Percentiles rank a stretch among this genome's conserved stretches.
These are phyloP conservation scores for Globisporangium paroecandrum DNA, from an alignment of 352 stramenopile species.

Conservation along the genomic window DNA sequence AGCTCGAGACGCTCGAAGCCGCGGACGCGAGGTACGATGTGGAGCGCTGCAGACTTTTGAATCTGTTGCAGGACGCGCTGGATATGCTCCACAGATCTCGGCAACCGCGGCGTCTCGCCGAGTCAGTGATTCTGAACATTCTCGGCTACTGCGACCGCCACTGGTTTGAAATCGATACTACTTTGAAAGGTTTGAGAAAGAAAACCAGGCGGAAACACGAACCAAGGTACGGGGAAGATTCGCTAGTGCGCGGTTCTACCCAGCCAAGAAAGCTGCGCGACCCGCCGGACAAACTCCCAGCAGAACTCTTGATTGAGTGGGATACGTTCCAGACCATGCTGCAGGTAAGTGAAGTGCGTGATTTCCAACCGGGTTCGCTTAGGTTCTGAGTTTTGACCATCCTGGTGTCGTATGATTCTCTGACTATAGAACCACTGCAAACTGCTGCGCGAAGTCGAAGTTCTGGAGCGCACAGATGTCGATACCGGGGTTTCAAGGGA, in stretches of 20 bases:
- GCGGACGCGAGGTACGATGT: constrained; percentile 37
- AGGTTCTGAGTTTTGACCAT: background rate
- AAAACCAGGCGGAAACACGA: constrained; percentile 12
- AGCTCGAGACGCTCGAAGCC: constrained; percentile 29
- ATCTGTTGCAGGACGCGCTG: constrained; percentile 28
- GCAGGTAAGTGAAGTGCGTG: constrained; percentile 23
- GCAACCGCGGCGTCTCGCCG: constrained; percentile 25
- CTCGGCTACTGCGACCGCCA: constrained; percentile 52
- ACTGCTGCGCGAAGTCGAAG: constrained; percentile 16
- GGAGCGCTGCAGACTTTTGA: constrained; percentile 28
- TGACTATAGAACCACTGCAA: constrained; percentile 23
- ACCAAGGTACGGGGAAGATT: background rate
- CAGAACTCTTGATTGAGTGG: constrained; percentile 29
- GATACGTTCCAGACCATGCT: constrained; percentile 22
- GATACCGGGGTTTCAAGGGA: constrained; percentile 27
- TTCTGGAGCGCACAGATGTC: constrained; percentile 30
- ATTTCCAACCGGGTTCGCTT: background rate
- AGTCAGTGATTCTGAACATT: constrained; percentile 32
- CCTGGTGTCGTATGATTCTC: background rate
- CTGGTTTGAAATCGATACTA: constrained; percentile 43
- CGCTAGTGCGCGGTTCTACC: constrained; percentile 6
- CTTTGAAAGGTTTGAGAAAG: background rate
- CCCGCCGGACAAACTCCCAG: constrained; percentile 31
- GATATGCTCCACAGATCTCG: constrained; percentile 28
- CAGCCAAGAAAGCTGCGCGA: constrained; percentile 24